phyloP scores from a whole-genome alignment of 2,329 filamentous ascomycete genomes.

The Proliferodiscus dingleyae region DNA sequence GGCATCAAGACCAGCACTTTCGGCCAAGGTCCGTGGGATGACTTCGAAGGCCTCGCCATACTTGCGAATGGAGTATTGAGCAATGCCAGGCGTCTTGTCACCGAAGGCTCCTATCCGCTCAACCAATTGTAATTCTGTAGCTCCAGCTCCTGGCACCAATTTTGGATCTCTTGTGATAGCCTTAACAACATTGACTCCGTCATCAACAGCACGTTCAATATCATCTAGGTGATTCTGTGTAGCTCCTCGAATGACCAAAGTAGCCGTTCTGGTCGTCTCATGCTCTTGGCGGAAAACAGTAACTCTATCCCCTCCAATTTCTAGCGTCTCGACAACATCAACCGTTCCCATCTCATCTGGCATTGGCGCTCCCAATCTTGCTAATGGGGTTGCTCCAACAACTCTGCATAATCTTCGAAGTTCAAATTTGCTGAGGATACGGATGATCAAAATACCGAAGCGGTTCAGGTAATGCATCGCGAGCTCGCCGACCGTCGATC shows the following conservation, averaged over 20 bases:
- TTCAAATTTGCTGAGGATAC: conserved; percentile 97
- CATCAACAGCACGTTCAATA: conserved; percentile 92
- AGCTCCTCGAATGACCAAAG: conserved; percentile 87
- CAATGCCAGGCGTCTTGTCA: conserved; percentile 86
- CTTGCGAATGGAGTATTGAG: conserved; percentile 96
- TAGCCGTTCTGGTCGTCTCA: conserved; percentile 86
- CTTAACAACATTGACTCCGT: conserved; percentile 98
- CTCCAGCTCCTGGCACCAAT: conserved; percentile 88
- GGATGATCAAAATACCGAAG: conserved; percentile 92
- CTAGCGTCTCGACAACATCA: conserved; percentile 92
- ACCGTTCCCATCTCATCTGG: conserved; percentile 98
- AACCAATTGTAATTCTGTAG: conserved; percentile 88
- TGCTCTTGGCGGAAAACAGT: conserved; percentile 98
- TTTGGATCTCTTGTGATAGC: conserved; percentile 91
- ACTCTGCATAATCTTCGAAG: conserved; percentile 91
- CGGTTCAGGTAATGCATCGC: conserved; percentile 98
- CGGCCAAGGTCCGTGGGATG: conserved; percentile 85
- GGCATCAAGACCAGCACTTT: conserved; percentile 91
- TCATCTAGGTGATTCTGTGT: conserved; percentile 98
- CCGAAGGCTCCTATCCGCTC: conserved; percentile 87
- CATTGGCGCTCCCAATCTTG: conserved; percentile 93
- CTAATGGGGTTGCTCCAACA: conserved; percentile 92
- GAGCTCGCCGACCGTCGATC: conserved; percentile 89
- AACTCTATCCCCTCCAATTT: conserved; percentile 96
- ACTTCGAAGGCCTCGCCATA: conserved; percentile 98